These are phyloP conservation scores for Apostasia ramifera DNA, from an alignment of 106 monocot genomes.

Conservation along the genomic window DNA sequence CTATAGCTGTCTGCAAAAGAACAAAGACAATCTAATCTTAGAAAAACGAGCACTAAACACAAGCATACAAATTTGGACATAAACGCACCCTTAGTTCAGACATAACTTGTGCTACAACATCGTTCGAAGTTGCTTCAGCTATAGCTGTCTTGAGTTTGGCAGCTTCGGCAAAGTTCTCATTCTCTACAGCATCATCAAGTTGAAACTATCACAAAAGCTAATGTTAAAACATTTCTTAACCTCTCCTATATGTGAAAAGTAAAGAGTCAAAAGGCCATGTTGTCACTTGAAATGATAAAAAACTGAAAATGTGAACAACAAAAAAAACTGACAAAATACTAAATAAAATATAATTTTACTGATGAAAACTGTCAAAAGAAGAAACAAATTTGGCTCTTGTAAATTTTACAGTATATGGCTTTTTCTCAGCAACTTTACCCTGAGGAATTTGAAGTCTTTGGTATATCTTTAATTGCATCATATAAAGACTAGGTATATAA, in stretches of 20 bases:
- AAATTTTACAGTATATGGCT: too few relatives aligned
- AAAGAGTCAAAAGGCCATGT: neutral
- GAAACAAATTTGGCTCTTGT: too few relatives aligned
- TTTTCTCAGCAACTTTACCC: too few relatives aligned
- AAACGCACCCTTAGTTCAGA: constrained; percentile 54
- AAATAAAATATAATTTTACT: neutral
- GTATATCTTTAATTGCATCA: too few relatives aligned
- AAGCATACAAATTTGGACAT: neutral
- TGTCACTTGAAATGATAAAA: neutral
- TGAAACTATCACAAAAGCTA: constrained; percentile 50
- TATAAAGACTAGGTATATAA: too few relatives aligned
- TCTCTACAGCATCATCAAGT: constrained; percentile 91
- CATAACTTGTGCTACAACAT: constrained; percentile 63
- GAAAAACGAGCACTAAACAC: neutral
- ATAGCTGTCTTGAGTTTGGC: constrained; percentile 67
- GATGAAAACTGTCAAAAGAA: too few relatives aligned
- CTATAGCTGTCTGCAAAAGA: constrained; percentile 50
- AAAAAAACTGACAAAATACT: neutral
- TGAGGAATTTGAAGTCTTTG: too few relatives aligned
- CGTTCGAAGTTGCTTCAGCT: constrained; percentile 59
- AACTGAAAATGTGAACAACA: neutral
- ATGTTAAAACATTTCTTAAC: neutral
- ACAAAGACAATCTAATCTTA: neutral
- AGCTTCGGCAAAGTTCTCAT: constrained; percentile 84
- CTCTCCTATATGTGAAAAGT: neutral